phyloP scores from a whole-genome alignment of 257 asterid genomes.

The Gynochthodes officinalis region DNA sequence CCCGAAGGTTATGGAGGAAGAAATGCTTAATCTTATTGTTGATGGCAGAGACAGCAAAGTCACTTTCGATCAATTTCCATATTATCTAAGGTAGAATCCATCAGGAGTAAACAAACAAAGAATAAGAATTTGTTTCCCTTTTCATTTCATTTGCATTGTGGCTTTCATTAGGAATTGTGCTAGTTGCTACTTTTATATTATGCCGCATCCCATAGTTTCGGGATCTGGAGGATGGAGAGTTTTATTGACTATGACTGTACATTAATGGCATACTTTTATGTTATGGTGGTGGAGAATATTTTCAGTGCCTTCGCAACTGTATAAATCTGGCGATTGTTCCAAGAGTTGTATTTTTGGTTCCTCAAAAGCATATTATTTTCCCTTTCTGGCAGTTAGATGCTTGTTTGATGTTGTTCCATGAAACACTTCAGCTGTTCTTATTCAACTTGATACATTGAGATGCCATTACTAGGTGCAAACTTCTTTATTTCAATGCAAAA shows the following conservation, averaged over 20 bases:
- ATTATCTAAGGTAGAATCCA: constrained; percentile 50
- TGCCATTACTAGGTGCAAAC: no score
- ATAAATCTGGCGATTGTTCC: background rate
- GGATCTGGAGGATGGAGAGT: background rate
- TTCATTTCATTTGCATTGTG: constrained; percentile 1
- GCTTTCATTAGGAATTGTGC: no score
- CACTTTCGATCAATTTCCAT: constrained; percentile 73
- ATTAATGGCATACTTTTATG: no score
- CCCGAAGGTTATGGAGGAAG: constrained; percentile 58
- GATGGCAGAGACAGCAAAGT: constrained; percentile 57
- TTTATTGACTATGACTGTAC: background rate
- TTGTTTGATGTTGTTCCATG: no score
- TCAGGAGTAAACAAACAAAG: no score
- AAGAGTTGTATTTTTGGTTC: no score
- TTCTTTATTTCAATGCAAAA: no score
- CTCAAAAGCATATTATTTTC: no score
- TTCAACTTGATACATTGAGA: no score
- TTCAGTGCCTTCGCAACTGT: background rate
- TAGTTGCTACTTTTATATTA: background rate
- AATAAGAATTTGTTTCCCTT: background rate
- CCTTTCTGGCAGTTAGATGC: no score
- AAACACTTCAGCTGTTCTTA: no score
- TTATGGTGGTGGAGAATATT: no score
- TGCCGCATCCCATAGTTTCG: background rate
- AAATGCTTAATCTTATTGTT: constrained; percentile 49